These are phyloP conservation scores for Solanum lignicaule DNA, from an alignment of 257 asterid species.

Conservation along the genomic window DNA sequence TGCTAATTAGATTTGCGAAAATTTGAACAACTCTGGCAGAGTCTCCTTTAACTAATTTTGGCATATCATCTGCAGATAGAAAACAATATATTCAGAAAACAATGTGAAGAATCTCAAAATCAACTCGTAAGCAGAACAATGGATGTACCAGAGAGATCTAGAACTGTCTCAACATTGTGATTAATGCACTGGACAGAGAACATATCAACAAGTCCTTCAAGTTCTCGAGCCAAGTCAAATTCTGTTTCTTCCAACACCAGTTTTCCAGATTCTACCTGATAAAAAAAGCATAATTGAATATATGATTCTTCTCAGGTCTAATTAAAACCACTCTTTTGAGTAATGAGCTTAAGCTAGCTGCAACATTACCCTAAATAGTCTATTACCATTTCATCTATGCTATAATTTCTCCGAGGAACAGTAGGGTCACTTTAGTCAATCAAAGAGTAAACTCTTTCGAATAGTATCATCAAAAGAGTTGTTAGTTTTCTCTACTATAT, in stretches of 20 bases:
- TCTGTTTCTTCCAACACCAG: slow-evolving; percentile 78
- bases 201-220: slow-evolving; percentile 91
- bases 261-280: slow-evolving; percentile 93
- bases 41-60: slow-evolving; percentile 75
- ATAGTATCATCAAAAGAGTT: neutral
- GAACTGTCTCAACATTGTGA: slow-evolving; percentile 76
- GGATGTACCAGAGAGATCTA: slow-evolving; percentile 72
- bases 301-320: neutral
- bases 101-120: neutral
- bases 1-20: slow-evolving; percentile 73
- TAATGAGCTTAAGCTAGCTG: neutral
- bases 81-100: neutral
- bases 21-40: slow-evolving; percentile 89
- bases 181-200: slow-evolving; percentile 86
- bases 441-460: neutral
- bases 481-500: neutral
- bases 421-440: neutral
- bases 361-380: neutral
- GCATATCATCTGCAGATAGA: slow-evolving; percentile 69
- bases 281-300: neutral
- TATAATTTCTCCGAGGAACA: neutral
- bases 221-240: slow-evolving; percentile 82
- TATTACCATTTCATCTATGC: neutral
- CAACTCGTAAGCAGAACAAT: neutral
- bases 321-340: neutral